A percentile compares a stretch with the other conserved stretches of the same genome.
phyloP scores from a whole-genome alignment of 352 stramenopile species.

The Globisporangium uncinulatum region DNA sequence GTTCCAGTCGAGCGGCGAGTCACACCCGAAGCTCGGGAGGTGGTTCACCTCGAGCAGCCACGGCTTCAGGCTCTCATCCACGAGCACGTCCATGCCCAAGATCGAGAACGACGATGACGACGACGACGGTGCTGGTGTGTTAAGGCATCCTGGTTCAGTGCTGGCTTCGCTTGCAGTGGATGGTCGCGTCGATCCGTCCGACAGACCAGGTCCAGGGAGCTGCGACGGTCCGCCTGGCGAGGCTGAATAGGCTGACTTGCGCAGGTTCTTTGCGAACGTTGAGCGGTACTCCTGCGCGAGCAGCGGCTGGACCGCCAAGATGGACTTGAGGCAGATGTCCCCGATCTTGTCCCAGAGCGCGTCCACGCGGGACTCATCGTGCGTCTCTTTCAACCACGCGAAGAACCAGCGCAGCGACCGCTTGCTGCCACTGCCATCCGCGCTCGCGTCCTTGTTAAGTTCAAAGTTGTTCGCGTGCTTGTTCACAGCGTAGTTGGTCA shows the following conservation, averaged over 20 bases:
- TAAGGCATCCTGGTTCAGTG: no score
- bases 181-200: background rate
- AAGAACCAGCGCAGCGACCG: conserved; percentile 92
- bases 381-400: conserved; percentile 73
- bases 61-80: conserved; percentile 92
- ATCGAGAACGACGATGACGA: conserved; percentile 87
- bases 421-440: conserved; percentile 78
- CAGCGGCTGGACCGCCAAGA: conserved; percentile 90
- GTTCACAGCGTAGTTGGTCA: conserved; percentile 93
- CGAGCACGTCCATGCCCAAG: conserved; percentile 95
- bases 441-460: conserved; percentile 54
- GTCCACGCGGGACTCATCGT: conserved; percentile 56
- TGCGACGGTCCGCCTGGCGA: conserved; percentile 11
- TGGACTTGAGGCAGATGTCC: conserved; percentile 92
- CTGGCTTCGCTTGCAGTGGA: conserved; percentile 14
- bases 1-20: conserved; percentile 92
- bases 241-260: conserved; percentile 38
- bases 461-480: conserved; percentile 88
- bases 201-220: background rate
- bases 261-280: conserved; percentile 83
- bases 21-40: conserved; percentile 93
- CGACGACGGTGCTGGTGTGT: background rate
- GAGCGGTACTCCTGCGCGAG: conserved; percentile 91
- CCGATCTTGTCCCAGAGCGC: conserved; percentile 90
- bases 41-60: conserved; percentile 98